Base-by-base conservation (phyloP, 1,284 basidiomycete species). In the Athelia psychrophila region DNA sequence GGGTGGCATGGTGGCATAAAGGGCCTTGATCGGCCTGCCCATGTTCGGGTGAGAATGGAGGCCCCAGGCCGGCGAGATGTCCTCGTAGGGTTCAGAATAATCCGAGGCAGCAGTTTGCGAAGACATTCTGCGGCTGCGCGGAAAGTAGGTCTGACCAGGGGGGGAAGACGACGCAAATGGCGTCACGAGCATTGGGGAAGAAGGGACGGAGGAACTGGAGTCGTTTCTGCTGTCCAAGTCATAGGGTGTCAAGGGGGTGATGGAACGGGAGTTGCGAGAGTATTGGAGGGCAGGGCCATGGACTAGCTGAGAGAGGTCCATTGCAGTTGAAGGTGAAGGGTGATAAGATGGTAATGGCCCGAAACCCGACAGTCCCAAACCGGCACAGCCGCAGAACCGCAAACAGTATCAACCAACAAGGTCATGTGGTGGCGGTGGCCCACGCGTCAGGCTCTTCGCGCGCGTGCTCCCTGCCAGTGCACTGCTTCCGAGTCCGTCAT, bases 111-210 rank as follows among this genome's bases (percentile, higher is more conserved):
- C 24, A 6, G 25, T 42, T 25, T 19, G 20, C 10, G 40, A 23
- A 6, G 56, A 49, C 12, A 70, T 45, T 27, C 54, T 60, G 10
- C 73, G 71, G 55, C 69, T 73, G n/a, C 70, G 68, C 30, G 58
- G 62, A 38, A 73, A 69, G 51, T 64, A 62, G 30, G 70, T 63
- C 51, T 66, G 52, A 49, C 52, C 52, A 40, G 63, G 61, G 30
- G 53, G 48, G 42, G 63, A 58, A 49, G 61, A 62, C 16, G 61
- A 56, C 6, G 62, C 60, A 49, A 57, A 64, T 1, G 71, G 72
- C 6, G 73, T 74, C 51, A 53, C 60, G 27, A 67, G 73, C 12
- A 67, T 71, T 1, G 74, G 72, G 22, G 74, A 72, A 24, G 73
- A 72, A 57, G 60, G 70, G 2, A 68, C 68, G 13, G 65, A 62